Evolutionary conservation across 441 rosid species (phyloP).

Genomic region (Bruguiera hainesii): DNA sequence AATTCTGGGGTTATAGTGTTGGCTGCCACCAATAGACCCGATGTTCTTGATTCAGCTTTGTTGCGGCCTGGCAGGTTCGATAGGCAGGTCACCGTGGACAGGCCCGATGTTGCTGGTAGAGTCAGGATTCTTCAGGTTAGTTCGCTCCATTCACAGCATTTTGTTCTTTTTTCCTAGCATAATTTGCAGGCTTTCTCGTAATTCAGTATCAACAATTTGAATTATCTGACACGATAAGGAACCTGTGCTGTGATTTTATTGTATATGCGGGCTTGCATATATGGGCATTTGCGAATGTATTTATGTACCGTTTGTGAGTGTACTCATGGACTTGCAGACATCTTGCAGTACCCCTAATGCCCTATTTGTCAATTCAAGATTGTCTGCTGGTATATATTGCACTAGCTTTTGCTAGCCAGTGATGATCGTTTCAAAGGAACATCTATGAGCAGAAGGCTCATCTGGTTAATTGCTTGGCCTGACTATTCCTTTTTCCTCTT

Average conservation of each 20-base stretch:
- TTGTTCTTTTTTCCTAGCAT: too few relatives aligned
- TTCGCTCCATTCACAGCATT: neutral
- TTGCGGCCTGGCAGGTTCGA: conserved; percentile 87
- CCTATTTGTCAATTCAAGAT: neutral
- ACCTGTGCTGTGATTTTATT: too few relatives aligned
- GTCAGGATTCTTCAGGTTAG: conserved; percentile 84
- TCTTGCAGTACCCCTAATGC: neutral
- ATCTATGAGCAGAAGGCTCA: neutral
- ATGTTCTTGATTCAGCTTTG: conserved; percentile 82
- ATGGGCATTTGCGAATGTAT: neutral
- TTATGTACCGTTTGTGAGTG: neutral
- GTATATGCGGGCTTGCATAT: too few relatives aligned
- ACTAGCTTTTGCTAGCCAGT: neutral
- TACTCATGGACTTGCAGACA: neutral
- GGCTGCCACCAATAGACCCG: conserved; percentile 87
- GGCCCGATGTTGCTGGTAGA: conserved; percentile 98
- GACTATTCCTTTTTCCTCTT: neutral
- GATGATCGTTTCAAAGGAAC: neutral
- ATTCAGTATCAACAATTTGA: neutral
- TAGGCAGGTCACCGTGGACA: conserved; percentile 77
- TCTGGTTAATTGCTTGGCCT: conserved; percentile 8
- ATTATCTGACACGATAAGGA: neutral
- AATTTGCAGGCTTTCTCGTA: too few relatives aligned
- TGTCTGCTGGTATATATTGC: neutral
- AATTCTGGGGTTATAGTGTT: conserved; percentile 85